A percentile compares a stretch with the other conserved stretches of the same genome.
phyloP scores from a whole-genome alignment of 805 yeast species.

The Ogataea philodendri region DNA sequence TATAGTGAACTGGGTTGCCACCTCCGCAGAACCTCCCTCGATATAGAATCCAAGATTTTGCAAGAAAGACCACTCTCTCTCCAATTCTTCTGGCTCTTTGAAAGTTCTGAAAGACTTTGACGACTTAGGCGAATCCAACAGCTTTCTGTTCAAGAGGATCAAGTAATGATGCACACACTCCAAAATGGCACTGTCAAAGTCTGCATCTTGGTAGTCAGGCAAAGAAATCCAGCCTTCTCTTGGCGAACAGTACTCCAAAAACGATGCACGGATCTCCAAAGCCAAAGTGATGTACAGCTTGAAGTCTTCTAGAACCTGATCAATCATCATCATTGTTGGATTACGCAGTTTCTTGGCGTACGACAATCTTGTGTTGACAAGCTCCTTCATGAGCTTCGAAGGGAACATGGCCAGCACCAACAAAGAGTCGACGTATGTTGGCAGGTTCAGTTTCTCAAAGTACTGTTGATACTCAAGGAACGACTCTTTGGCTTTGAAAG shows the following conservation, averaged over 20 bases:
- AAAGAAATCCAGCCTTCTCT: constrained; percentile 67
- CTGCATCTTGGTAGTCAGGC: constrained; percentile 57
- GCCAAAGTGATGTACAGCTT: constrained; percentile 74
- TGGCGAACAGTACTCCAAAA: constrained; percentile 56
- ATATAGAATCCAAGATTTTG: constrained; percentile 74
- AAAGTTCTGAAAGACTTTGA: constrained; percentile 70
- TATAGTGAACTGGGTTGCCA: constrained; percentile 72
- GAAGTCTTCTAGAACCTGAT: constrained; percentile 87
- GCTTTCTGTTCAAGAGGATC: constrained; percentile 67
- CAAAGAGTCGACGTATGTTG: constrained; percentile 65
- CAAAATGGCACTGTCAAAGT: constrained; percentile 62
- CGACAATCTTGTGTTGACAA: constrained; percentile 66
- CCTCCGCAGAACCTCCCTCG: constrained; percentile 75
- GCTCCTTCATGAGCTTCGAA: constrained; percentile 71
- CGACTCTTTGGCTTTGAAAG: constrained; percentile 74
- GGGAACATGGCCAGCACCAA: constrained; percentile 74
- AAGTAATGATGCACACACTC: constrained; percentile 74
- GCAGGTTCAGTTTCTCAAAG: constrained; percentile 68
- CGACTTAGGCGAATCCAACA: constrained; percentile 70
- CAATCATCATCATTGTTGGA: constrained; percentile 95
- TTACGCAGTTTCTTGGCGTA: constrained; percentile 77
- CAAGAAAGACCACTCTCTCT: constrained; percentile 75
- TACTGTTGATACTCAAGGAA: constrained; percentile 58
- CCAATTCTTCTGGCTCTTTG: constrained; percentile 88
- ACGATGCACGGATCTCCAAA: constrained; percentile 66